phyloP scores from a whole-genome alignment of 495 filamentous ascomycete species.

The Xylaria curta region DNA sequence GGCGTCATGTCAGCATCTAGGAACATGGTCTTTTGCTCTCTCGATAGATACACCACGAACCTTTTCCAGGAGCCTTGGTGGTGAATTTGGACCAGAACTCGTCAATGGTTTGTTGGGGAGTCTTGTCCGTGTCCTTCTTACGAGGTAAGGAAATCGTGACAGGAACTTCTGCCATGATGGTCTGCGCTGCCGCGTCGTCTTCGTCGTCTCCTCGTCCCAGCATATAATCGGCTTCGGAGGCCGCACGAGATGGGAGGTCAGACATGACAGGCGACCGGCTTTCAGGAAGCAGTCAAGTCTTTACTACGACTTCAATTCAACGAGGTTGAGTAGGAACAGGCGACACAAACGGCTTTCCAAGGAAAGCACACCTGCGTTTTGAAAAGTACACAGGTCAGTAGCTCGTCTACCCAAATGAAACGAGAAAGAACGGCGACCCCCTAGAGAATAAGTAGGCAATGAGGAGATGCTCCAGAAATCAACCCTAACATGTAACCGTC shows the following conservation, averaged over 20 bases:
- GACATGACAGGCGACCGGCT: conserved; percentile 29
- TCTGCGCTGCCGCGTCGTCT: conserved; percentile 27
- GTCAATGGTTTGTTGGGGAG: conserved; percentile 74
- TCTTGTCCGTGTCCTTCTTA: conserved; percentile 47
- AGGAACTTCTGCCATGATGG: conserved; percentile 35
- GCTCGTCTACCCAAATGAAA: background rate
- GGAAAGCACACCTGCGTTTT: background rate
- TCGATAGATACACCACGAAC: conserved; percentile 30
- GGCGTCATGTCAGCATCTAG: background rate
- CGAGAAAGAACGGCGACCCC: background rate
- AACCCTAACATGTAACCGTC: background rate
- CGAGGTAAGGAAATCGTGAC: conserved; percentile 24
- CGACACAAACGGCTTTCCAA: background rate
- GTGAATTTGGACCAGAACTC: conserved; percentile 83
- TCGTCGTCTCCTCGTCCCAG: conserved; percentile 23
- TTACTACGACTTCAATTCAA: background rate
- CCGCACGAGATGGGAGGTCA: conserved; percentile 9
- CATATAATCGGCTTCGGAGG: conserved; percentile 31
- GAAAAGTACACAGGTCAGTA: background rate
- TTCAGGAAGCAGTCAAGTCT: background rate
- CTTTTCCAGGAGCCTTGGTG: conserved; percentile 64
- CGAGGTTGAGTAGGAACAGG: background rate
- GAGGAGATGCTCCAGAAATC: background rate
- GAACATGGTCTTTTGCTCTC: background rate
- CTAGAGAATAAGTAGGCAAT: background rate